Evolutionary conservation across 345 rosid species (phyloP), one percentile per base, ranked within the genome.

Genomic region (Anacardium occidentale): DNA sequence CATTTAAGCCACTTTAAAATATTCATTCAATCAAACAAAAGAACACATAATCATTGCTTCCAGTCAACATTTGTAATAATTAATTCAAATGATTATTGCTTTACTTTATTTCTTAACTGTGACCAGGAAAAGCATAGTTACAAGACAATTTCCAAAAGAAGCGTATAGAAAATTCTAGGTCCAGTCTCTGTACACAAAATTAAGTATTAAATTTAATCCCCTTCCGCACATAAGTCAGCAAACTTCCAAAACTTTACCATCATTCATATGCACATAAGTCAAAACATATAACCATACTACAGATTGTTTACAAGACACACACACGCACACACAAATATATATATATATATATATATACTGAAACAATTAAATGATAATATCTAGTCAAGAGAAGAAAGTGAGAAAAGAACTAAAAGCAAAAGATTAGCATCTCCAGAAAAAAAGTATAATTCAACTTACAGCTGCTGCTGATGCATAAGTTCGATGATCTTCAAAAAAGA

Each of bases 401-500:
- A n/a, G n/a, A 20, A 9, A 62, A 52, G 24, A 50, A 61, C 59
- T n/a, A 51, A 8, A 29, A 51, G 22, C 15, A 44, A 20, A 56
- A 65, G 14, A 63, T 40, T 20, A 18, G 40, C 25, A 59, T 72
- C 25, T 60, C 55, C 24, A 64, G 71, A 70, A 50, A 63, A 29
- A 44, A 40, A 55, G 25, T 17, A 29, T 52, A 65, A 61, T 61
- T 80, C 63, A 73, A 86, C 98, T 85, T 93, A 95, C 99, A 74
- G 91, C 89, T 66, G 87, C 83, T 76, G 86, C 75, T 32, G 97
- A 88, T 62, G 96, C 97, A 80, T 87, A 90, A 24, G 99, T 95
- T 75, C 98, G 89, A 73, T 91, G 96, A 82, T 95, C 99, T 81
- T 95, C 97, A 80, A 84, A 91, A 74, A 87, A 55, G 58, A 95